Percentiles rank a stretch among this genome's conserved stretches.
Evolutionary conservation across 225 moss, liverwort and hornwort species (phyloP).

Genomic region (Bryoerythrophyllum caledonicum): DNA sequence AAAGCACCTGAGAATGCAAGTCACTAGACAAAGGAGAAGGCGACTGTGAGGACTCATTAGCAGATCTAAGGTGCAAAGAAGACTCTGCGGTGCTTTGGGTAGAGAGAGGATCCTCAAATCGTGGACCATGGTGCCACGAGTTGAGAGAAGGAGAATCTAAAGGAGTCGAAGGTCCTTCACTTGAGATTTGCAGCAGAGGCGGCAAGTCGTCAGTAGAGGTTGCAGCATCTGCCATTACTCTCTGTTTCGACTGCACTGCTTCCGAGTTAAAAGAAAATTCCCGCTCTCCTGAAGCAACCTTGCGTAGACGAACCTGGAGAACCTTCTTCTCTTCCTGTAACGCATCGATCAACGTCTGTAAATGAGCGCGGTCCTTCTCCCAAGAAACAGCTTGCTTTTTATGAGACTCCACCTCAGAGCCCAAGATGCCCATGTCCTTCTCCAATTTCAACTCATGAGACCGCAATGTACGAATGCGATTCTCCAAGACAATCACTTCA

Average conservation of each 20-base stretch:
- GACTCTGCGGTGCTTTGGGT: slow-evolving; percentile 31
- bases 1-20: slow-evolving; percentile 27
- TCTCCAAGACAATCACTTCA: slow-evolving; percentile 89
- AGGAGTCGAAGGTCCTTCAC: slow-evolving; percentile 60
- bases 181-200: slow-evolving; percentile 39
- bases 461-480: slow-evolving; percentile 70
- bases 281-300: slow-evolving; percentile 59
- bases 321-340: slow-evolving; percentile 97
- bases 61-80: slow-evolving; percentile 20
- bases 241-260: slow-evolving; percentile 41
- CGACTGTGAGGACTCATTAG: slow-evolving; percentile 31
- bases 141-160: slow-evolving; percentile 51
- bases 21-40: slow-evolving; percentile 24
- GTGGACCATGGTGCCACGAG: slow-evolving; percentile 34
- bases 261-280: slow-evolving; percentile 43
- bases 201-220: slow-evolving; percentile 89
- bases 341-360: slow-evolving; percentile 84
- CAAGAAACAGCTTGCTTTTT: slow-evolving; percentile 58
- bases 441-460: slow-evolving; percentile 87
- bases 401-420: slow-evolving; percentile 58
- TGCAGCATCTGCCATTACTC: slow-evolving; percentile 57
- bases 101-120: slow-evolving; percentile 41
- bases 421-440: slow-evolving; percentile 61
- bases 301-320: slow-evolving; percentile 77
- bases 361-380: slow-evolving; percentile 83